Evolutionary conservation across 1,284 basidiomycete species (phyloP).

Genomic region (Papiliotrema nemorosa): DNA sequence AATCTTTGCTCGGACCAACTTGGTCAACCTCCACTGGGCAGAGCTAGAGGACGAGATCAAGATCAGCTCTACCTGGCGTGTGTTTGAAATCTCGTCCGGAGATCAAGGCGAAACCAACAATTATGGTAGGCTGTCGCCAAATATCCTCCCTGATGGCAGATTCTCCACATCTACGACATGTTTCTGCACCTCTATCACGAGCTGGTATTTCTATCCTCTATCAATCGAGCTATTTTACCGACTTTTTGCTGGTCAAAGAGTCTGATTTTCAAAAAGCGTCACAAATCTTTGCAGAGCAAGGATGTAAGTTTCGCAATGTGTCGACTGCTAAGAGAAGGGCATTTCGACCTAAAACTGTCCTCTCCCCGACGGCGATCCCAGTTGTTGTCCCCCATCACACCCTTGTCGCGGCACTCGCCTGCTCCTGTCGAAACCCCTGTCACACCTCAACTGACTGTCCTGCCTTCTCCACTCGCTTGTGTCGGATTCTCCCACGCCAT

Average conservation of each 20-base stretch:
- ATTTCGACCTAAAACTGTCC: constrained; percentile 19
- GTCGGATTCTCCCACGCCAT: constrained; percentile 27
- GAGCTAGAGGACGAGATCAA: constrained; percentile 17
- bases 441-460: constrained; percentile 35
- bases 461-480: constrained; percentile 34
- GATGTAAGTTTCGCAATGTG: constrained; percentile 30
- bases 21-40: constrained; percentile 33
- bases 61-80: constrained; percentile 39
- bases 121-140: constrained; percentile 26
- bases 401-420: constrained; percentile 4
- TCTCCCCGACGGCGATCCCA: constrained; percentile 23
- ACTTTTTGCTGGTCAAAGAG: constrained; percentile 65
- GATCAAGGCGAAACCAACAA: constrained; percentile 31
- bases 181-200: constrained; percentile 70
- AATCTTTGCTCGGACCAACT: constrained; percentile 32
- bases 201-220: constrained; percentile 80
- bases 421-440: background rate
- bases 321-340: constrained; percentile 15
- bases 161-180: constrained; percentile 58
- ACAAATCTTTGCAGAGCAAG: constrained; percentile 29
- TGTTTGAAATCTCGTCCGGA: constrained; percentile 41
- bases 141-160: constrained; percentile 16
- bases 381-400: constrained; percentile 13
- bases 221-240: constrained; percentile 78
- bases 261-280: constrained; percentile 33